phyloP scores from a whole-genome alignment of 1,139 yeast species.

The Diutina scorzettiae region DNA sequence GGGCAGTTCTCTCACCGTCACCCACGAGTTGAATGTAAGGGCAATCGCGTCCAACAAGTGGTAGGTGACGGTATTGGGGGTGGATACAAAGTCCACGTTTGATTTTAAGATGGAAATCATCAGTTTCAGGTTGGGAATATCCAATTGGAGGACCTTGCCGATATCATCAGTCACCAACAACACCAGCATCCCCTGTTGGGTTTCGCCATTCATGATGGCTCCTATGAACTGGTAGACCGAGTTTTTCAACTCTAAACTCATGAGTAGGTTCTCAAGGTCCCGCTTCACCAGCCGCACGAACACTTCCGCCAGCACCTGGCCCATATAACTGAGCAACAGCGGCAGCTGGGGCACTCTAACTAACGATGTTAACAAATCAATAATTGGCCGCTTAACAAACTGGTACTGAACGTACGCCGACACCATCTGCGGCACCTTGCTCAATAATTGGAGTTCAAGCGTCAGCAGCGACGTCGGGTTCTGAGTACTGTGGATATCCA shows the following conservation, averaged over 20 bases:
- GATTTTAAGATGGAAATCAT: conserved; percentile 49
- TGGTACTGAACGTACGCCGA: conserved; percentile 43
- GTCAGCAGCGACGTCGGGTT: neutral
- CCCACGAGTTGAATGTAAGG: conserved; percentile 58
- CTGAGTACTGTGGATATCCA: neutral
- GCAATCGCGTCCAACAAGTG: conserved; percentile 57
- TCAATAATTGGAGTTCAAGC: conserved; percentile 25
- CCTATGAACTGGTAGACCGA: conserved; percentile 61
- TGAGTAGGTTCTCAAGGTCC: conserved; percentile 51
- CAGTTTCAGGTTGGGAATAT: neutral
- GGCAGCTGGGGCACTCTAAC: conserved; percentile 54
- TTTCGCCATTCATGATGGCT: conserved; percentile 57
- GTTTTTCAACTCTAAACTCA: conserved; percentile 42
- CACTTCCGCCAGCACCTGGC: conserved; percentile 46
- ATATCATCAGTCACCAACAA: conserved; percentile 53
- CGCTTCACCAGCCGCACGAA: conserved; percentile 46
- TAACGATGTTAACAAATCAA: conserved; percentile 49
- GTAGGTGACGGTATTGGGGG: conserved; percentile 46
- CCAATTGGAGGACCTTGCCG: neutral
- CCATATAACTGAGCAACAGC: conserved; percentile 71
- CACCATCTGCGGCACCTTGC: conserved; percentile 44
- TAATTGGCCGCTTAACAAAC: conserved; percentile 36
- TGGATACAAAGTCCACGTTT: conserved; percentile 39
- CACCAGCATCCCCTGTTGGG: conserved; percentile 77
- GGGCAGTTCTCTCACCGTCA: conserved; percentile 34